Conservation (phyloP, 345 rosid genomes). For the Pugionium cornutum region DNA sequence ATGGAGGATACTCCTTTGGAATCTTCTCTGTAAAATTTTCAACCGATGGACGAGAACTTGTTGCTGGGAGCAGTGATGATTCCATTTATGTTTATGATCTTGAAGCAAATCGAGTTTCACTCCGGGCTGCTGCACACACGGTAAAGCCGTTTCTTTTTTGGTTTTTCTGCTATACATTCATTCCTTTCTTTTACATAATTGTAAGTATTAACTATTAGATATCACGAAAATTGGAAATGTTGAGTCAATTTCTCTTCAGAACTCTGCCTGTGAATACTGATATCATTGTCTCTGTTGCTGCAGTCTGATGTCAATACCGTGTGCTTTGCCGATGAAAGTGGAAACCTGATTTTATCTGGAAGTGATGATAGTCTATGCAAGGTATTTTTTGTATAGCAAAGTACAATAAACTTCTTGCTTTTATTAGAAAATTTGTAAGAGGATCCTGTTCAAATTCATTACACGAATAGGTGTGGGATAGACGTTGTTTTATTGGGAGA, state of each 20-base stretch:
- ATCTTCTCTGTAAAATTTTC: conserved; percentile 92
- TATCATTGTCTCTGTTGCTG: conserved; percentile 40
- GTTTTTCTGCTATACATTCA: neutral
- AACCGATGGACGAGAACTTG: conserved; percentile 82
- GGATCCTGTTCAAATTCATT: conserved; percentile 12
- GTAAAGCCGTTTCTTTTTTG: conserved; percentile 39
- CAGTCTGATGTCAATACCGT: conserved; percentile 97
- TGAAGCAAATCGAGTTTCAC: conserved; percentile 70
- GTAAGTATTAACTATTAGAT: neutral
- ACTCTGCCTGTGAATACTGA: neutral
- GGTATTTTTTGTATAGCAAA: conserved; percentile 37
- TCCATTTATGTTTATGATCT: conserved; percentile 87
- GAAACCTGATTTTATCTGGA: conserved; percentile 84
- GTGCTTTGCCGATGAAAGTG: conserved; percentile 90
- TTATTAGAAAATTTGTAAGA: conserved; percentile 4
- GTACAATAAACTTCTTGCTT: neutral
- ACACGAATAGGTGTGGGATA: conserved; percentile 81
- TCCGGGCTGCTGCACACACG: conserved; percentile 67
- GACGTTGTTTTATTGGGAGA: conserved; percentile 74
- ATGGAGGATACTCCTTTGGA: conserved; percentile 65
- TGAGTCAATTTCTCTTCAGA: neutral
- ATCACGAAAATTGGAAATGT: neutral
- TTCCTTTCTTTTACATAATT: neutral
- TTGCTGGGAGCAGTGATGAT: conserved; percentile 84
- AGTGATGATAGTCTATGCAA: conserved; percentile 91